Base-by-base conservation (phyloP, 805 yeast species). In the Starmerella floris region DNA sequence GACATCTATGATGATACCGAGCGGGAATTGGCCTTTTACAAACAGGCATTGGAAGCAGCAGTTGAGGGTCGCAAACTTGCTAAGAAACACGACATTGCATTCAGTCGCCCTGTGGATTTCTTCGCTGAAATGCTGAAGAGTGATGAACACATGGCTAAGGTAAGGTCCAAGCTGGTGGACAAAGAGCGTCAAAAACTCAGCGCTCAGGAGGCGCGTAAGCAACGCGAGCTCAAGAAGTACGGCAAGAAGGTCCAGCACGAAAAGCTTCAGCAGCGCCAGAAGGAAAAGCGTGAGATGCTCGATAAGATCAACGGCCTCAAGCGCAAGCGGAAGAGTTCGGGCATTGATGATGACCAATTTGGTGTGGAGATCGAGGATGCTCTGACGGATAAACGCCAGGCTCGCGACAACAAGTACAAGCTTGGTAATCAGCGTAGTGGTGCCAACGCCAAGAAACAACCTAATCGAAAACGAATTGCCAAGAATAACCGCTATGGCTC, bases 111-210 rank as follows among this genome's bases (percentile, higher is more conserved):
- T 30, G 66, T 74, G 56, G 98, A 91, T 61, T 91, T 83, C 62
- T 91, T 91, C 66, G 99, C 98, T 17, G 98, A 91, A 65, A 91
- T 91, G 98, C 83, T 85, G 46, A 91, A 91, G 67, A 79, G 87
- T 42, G 98, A 91, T 62, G 95, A 84, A 62, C 99, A 91, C 63
- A 91, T 91, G 98, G 95, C 84, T 58, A 83, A 76, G 64, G 72
- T 91, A 58, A 85, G 83, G 69, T 66, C 69, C 56, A 84, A 83
- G 63, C 70, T 88, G 54, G 69, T 85, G 35, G 72, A 75, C 50
- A 95, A 84, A 60, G 76, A 74, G 33, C 64, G 70, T 5, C 52
- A 59, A 23, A 83, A 83, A 75, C 82, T 80, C 63, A 95, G 94
- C 1, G 72, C 85, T 42, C 88, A 83, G 63, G 95, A 85, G 41